Conservation (phyloP, 306 rosid species). For the Luffa acutangula region DNA sequence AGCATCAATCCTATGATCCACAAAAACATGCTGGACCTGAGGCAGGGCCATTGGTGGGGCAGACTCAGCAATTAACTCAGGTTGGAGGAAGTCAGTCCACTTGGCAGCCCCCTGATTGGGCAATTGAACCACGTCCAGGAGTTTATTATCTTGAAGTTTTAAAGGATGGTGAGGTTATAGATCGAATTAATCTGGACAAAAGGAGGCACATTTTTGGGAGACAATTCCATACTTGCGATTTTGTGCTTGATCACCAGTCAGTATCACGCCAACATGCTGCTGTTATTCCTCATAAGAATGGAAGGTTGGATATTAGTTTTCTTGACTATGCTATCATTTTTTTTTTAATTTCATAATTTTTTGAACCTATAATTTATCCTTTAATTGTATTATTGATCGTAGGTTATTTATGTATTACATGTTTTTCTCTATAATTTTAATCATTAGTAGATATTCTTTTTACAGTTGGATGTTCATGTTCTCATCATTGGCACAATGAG, state of each 20-base stretch:
- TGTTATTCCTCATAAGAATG: conserved; percentile 89
- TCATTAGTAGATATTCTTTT: background rate
- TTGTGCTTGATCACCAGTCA: conserved; percentile 91
- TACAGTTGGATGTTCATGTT: background rate
- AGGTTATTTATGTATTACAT: background rate
- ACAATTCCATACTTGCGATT: conserved; percentile 71
- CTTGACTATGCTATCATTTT: conserved; percentile 5
- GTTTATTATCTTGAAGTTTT: conserved; percentile 76
- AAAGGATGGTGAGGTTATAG: conserved; percentile 78
- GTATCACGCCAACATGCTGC: conserved; percentile 99
- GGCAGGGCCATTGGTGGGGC: conserved; percentile 59
- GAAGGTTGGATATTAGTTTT: conserved; percentile 48
- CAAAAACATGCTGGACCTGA: conserved; percentile 35
- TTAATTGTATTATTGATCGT: background rate
- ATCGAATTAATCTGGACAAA: conserved; percentile 57
- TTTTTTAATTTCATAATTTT: background rate
- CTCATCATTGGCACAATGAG: background rate
- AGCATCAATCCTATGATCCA: conserved; percentile 22
- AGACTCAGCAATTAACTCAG: conserved; percentile 54
- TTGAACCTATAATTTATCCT: background rate
- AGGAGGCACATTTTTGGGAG: conserved; percentile 77
- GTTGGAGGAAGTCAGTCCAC: conserved; percentile 80
- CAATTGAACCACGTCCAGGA: conserved; percentile 81
- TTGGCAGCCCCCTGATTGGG: conserved; percentile 99
- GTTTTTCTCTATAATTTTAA: background rate